Evolutionary conservation across 371 early-diverging fungal genomes (phyloP), one percentile per base, ranked within the genome.

Genomic region (Basidiobolus meristosporus): DNA sequence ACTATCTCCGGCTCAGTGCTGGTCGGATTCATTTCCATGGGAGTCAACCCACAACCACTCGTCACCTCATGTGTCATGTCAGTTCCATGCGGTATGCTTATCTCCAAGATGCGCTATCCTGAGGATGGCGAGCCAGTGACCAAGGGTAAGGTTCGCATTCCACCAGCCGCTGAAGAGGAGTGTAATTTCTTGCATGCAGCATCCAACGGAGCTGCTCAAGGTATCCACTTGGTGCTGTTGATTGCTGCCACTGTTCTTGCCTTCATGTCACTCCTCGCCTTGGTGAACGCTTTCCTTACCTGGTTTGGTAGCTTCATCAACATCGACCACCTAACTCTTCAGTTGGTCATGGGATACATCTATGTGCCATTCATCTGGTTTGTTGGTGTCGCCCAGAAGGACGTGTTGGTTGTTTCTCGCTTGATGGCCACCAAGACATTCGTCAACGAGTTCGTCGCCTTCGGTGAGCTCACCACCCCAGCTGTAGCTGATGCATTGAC

Each of bases 11-110:
- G 91, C n/a, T 84, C 87, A 12, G 80, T 82, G n/a, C 53, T 89
- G 23, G 63, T 76, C 42, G 80, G 70, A 17, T 78, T 78, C 47
- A 58, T 79, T 48, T 52, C 66, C 3, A 58, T 81, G 54, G 77
- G 77, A 30, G 71, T 77, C 2, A 60, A 68, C 38, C 62, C 77
- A 17, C 59, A 70, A 31, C 66, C 72, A 22, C 47, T 83, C 9
- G 59, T 83, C 49, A 85, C 89, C 1, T 72, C 83, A 2, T 89
- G 87, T 53, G 65, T 89, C 66, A 89, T 89, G 89, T 90, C 91
- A 11, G 75, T 89, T 34, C 91, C 91, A 1, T 79, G 84, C 52
- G 76, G 84, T 3, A 52, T 90, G 28, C 73, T 82, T 19, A 65
- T 90, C 33, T 81, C 84, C 62, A 87, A 87, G 63, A 52, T 89